These are phyloP conservation scores for Triticum timopheevii DNA, from an alignment of 176 grass and related monocot genomes.

Conservation along the genomic window DNA sequence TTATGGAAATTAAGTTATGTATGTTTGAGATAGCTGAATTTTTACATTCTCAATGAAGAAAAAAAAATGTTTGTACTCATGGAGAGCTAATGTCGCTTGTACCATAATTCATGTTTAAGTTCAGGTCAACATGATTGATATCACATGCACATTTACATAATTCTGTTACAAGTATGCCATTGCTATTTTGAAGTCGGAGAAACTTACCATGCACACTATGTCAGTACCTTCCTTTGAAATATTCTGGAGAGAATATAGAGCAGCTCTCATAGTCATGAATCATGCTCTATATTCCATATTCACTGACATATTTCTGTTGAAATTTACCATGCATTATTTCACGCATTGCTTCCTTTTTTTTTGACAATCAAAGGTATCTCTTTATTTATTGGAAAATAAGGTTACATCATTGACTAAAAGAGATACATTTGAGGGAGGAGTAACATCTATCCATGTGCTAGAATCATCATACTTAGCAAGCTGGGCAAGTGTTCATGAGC, in stretches of 20 bases:
- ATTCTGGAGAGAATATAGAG: not conserved
- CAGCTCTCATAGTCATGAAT: not conserved
- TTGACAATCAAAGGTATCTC: no score
- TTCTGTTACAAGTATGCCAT: not conserved
- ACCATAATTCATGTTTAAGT: not conserved
- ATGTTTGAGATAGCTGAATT: not conserved
- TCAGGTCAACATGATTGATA: not conserved
- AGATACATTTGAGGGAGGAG: no score
- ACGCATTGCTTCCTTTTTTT: not conserved
- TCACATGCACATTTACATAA: not conserved
- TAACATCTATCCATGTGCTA: no score
- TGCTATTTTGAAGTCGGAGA: constrained; percentile 15
- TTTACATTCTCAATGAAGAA: constrained; percentile 16
- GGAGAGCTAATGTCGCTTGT: not conserved
- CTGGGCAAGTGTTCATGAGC: no score
- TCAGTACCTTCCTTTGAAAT: not conserved
- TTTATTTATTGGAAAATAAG: no score
- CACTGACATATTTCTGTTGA: not conserved
- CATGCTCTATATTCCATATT: not conserved
- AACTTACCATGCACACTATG: not conserved
- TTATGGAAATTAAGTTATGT: not conserved
- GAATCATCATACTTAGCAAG: no score
- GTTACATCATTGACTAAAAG: no score
- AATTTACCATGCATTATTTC: not conserved
- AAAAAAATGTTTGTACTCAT: not conserved